Evolutionary conservation across 2,329 filamentous ascomycete genomes (phyloP).

Genomic region (Penicillium aurantiogriseum): DNA sequence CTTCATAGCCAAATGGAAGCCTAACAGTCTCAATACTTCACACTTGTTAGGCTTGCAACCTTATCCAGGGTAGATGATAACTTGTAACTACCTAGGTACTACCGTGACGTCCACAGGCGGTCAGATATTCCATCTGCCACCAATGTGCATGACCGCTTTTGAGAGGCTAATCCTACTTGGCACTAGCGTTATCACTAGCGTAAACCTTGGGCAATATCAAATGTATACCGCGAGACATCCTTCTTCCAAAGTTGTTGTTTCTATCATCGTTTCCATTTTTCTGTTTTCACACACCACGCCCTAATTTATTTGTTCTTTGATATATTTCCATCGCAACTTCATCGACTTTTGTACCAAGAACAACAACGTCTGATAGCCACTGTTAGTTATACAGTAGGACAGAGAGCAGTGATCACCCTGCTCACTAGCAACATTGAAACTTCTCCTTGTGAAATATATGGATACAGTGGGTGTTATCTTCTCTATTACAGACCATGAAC

Average conservation of each 20-base stretch:
- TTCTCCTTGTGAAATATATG: not conserved
- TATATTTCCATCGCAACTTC: not conserved
- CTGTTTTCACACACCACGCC: not conserved
- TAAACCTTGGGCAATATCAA: not conserved
- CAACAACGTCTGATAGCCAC: not conserved
- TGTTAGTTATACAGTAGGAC: not conserved
- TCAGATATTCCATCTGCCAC: conserved; percentile 1
- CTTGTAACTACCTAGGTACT: not conserved
- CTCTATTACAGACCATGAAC: too few relatives aligned
- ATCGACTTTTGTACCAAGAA: not conserved
- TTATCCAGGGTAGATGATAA: not conserved
- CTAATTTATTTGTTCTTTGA: not conserved
- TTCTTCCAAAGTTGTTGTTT: not conserved
- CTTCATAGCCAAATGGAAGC: conserved; percentile 2
- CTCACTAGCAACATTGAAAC: not conserved
- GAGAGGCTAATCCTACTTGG: not conserved
- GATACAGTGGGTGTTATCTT: too few relatives aligned
- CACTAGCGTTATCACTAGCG: not conserved
- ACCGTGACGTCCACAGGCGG: not conserved
- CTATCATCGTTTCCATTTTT: too few relatives aligned
- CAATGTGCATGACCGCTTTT: not conserved
- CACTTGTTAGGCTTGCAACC: not conserved
- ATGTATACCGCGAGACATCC: not conserved
- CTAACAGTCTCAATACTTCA: not conserved
- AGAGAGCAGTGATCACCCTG: not conserved